Conservation (phyloP, 768 basidiomycete genomes). For the Suillus plorans region DNA sequence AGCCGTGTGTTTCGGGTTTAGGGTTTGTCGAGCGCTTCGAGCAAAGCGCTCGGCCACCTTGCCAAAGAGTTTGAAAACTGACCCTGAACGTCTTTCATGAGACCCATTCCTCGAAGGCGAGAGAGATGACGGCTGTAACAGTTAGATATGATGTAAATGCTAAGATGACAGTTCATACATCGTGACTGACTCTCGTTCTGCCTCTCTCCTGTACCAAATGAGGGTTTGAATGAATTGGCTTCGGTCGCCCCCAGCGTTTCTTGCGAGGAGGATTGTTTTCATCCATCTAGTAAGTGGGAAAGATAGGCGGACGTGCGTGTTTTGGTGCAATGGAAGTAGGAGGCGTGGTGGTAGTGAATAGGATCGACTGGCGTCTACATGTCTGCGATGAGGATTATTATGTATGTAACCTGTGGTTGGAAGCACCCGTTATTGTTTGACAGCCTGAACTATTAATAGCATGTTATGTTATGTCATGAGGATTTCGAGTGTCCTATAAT, state of each 20-base stretch:
- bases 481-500: too few relatives aligned
- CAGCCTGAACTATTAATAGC: too few relatives aligned
- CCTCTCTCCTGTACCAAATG: not conserved
- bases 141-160: not conserved
- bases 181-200: not conserved
- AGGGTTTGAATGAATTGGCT: not conserved
- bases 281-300: not conserved
- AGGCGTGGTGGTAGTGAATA: too few relatives aligned
- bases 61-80: not conserved
- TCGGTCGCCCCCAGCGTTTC: too few relatives aligned
- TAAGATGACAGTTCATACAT: not conserved
- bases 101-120: not conserved
- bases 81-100: rapidly evolving
- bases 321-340: not conserved
- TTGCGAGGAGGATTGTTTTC: not conserved
- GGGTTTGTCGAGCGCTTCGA: not conserved
- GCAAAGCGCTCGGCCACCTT: not conserved
- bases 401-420: too few relatives aligned
- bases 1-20: too few relatives aligned
- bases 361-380: too few relatives aligned
- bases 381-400: too few relatives aligned
- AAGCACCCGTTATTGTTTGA: too few relatives aligned
- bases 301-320: not conserved
- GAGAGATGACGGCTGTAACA: not conserved
- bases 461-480: too few relatives aligned